These are phyloP conservation scores for Vitis rupestris DNA, from an alignment of 164 flowering plant species.

Conservation along the genomic window DNA sequence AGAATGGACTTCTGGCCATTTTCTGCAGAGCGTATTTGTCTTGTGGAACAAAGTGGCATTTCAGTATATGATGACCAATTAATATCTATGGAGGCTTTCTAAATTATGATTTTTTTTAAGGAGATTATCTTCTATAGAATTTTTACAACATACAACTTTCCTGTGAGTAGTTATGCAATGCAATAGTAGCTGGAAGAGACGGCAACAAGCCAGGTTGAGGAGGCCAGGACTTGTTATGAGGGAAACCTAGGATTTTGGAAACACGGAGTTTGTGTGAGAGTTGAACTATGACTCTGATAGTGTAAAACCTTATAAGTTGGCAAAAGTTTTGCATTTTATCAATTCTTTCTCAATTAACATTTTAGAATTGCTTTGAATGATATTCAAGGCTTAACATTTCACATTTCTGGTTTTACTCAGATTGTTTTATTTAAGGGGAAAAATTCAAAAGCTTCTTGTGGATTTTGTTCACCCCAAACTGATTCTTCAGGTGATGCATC, in stretches of 20 bases:
- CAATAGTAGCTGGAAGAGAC: not conserved
- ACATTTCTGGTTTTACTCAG: slow-evolving; percentile 26
- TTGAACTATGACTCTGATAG: not conserved
- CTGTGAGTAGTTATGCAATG: not conserved
- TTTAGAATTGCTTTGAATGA: not conserved
- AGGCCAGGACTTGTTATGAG: not conserved
- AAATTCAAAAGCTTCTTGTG: slow-evolving; percentile 57
- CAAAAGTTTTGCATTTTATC: no score
- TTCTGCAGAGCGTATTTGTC: not conserved
- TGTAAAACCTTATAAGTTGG: no score
- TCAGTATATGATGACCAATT: not conserved
- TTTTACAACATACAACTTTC: not conserved
- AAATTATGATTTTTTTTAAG: not conserved
- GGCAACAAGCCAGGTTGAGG: not conserved
- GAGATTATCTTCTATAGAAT: not conserved
- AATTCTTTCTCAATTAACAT: not conserved
- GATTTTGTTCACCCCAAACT: slow-evolving; percentile 74
- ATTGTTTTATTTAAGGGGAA: slow-evolving; percentile 37
- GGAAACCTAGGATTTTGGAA: not conserved
- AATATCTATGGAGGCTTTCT: no score
- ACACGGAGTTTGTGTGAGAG: not conserved
- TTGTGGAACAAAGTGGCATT: not conserved
- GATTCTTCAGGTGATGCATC: slow-evolving; percentile 56
- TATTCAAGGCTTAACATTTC: not conserved
- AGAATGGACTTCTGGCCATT: not conserved